These are phyloP conservation scores for Cadophora sp. DNA, from an alignment of 2,329 filamentous ascomycete species.

Conservation along the genomic window DNA sequence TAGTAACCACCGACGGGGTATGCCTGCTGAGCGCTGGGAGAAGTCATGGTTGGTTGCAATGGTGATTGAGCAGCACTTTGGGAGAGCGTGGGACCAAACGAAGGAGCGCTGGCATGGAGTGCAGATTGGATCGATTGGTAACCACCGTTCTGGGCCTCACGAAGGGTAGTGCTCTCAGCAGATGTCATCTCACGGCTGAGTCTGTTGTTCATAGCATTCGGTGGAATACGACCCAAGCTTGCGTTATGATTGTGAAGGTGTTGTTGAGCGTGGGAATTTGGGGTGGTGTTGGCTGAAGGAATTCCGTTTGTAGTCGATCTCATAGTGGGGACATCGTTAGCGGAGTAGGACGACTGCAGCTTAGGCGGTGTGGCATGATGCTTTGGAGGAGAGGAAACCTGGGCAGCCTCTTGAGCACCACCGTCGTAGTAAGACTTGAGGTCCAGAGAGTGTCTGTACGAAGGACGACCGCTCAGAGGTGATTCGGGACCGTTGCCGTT, in stretches of 20 bases:
- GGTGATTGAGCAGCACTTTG: constrained; percentile 43
- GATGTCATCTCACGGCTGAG: constrained; percentile 72
- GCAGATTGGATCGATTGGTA: constrained; percentile 72
- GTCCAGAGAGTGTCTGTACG: constrained; percentile 65
- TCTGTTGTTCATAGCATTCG: constrained; percentile 67
- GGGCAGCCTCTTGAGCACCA: constrained; percentile 40
- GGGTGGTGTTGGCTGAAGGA: constrained; percentile 36
- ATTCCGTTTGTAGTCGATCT: constrained; percentile 58
- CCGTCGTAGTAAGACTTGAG: constrained; percentile 50
- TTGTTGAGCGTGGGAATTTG: constrained; percentile 66
- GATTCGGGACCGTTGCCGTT: constrained; percentile 46
- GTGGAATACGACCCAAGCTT: constrained; percentile 80
- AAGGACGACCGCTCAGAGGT: constrained; percentile 55
- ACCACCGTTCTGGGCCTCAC: constrained; percentile 53
- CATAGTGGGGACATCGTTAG: constrained; percentile 85
- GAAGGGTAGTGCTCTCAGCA: constrained; percentile 37
- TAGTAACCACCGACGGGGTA: constrained; percentile 45
- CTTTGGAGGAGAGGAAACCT: constrained; percentile 51
- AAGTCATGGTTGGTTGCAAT: constrained; percentile 36
- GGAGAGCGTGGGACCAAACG: constrained; percentile 73
- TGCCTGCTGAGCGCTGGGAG: constrained; percentile 38
- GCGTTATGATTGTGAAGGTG: constrained; percentile 76
- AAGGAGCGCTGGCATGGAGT: constrained; percentile 79
- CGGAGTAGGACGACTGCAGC: constrained; percentile 87
- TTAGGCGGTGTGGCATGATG: constrained; percentile 72